Evolutionary conservation across 257 asterid species (phyloP), one percentile per base, ranked within the genome.

Genomic region (Forsythia viridissima): DNA sequence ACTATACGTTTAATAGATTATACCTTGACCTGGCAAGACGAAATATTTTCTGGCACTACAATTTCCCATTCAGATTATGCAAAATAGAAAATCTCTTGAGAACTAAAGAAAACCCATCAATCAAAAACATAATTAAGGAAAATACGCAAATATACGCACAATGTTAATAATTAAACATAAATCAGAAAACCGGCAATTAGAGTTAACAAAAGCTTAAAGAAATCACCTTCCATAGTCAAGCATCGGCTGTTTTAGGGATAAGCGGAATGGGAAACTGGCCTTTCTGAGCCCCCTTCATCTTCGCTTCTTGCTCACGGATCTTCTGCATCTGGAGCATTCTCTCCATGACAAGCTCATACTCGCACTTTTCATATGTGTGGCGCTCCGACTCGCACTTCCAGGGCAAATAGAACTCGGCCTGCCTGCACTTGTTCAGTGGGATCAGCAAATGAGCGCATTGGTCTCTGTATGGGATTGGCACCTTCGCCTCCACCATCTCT

Each of bases 271-370:
- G 88, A 70, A 69, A 89, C 78, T 15, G 87, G 73, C 44, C 88
- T 75, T 76, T 77, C 40, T 24, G 84, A 10, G 77, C 76, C 77
- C 87, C 77, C 73, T 73, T 87, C 83, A 82, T 66, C 65, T 91
- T 92, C 43, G 91, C 93, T 51, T 91, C 92, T 69, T 85, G 90
- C 84, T 89, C 94, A n/a, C 98, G 97, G 90, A 93, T 91, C 96
- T 92, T 93, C 94, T 90, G 93, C 99, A 93, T 91, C 89, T 93
- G 97, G 13, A 95, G 97, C 99, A 95, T 93, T 78, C 98, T 89
- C 75, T 95, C 98, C 99, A 95, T 95, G 18, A 95, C 96, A 78
- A 95, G 98, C 85, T 93, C 99, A 91, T 95, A 95, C 72, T 76
- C 97, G 77, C 99, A 95, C 86, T 95, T 95, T 81, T 95, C 97